Percentiles rank a stretch among this genome's conserved stretches.
Evolutionary conservation across 192 early-diverging fungal species (phyloP).

Genomic region (Dimargaris verticillata): DNA sequence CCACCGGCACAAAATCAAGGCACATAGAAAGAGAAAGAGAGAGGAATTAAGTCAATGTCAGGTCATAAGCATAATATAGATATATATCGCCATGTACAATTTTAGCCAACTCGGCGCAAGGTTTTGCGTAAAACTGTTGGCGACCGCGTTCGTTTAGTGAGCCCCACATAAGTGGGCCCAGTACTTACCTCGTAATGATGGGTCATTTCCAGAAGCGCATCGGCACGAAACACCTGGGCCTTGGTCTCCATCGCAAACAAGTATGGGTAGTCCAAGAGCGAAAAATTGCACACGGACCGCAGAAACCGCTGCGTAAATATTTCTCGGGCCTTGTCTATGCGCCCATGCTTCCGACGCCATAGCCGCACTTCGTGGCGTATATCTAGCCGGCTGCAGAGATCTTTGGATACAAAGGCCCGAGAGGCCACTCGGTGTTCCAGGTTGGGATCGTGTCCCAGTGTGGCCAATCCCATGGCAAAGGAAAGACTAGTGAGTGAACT

Average conservation of each 20-base stretch:
- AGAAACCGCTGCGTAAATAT: neutral
- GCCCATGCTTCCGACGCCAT: neutral
- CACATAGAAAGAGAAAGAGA: no score
- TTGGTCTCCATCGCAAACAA: conserved; percentile 2
- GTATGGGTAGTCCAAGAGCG: conserved; percentile 1
- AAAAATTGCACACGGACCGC: neutral
- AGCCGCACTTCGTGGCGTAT: neutral
- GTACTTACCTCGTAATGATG: neutral
- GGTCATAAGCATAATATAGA: no score
- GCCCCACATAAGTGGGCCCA: no score
- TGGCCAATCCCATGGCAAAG: neutral
- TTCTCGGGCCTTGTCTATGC: neutral
- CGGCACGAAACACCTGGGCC: neutral
- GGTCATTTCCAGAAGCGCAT: conserved; percentile 7
- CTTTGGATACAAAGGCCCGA: neutral
- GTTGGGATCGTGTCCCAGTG: neutral
- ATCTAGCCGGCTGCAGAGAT: neutral
- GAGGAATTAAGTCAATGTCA: no score
- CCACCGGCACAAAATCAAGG: no score
- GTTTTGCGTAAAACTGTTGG: no score
- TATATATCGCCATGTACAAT: no score
- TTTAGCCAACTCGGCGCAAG: no score
- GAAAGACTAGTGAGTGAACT: neutral
- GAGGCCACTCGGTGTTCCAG: neutral
- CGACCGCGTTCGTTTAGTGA: no score